phyloP scores from a whole-genome alignment of 495 filamentous ascomycete genomes.

The Pseudotulostoma volvatum region DNA sequence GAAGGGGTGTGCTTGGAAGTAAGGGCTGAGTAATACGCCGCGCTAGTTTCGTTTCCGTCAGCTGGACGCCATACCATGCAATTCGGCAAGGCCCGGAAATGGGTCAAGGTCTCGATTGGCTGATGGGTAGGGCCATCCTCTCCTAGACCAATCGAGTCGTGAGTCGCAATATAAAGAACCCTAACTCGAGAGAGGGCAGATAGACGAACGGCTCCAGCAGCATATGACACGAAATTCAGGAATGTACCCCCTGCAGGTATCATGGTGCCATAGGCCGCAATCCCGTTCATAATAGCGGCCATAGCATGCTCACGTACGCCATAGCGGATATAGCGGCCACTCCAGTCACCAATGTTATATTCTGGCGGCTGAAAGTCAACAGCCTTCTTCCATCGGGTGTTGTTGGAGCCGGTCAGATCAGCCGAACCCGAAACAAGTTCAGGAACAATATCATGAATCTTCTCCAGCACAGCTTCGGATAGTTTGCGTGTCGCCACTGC shows the following conservation, averaged over 20 bases:
- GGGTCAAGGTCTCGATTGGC: constrained; percentile 96
- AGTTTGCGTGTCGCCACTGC: constrained; percentile 87
- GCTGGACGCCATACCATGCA: constrained; percentile 99
- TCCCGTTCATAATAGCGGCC: constrained; percentile 96
- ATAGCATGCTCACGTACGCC: constrained; percentile 96
- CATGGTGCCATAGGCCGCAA: constrained; percentile 86
- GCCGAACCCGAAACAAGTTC: constrained; percentile 93
- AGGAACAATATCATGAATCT: constrained; percentile 67
- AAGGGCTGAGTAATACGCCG: constrained; percentile 91
- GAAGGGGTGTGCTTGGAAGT: constrained; percentile 80
- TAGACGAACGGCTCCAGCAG: constrained; percentile 85
- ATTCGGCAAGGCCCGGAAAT: constrained; percentile 98
- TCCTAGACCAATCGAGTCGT: constrained; percentile 98
- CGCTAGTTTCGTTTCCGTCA: constrained; percentile 95
- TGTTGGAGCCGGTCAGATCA: constrained; percentile 95
- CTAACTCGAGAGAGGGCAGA: constrained; percentile 84
- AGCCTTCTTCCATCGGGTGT: constrained; percentile 94
- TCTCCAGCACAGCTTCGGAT: constrained; percentile 82
- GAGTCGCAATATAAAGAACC: constrained; percentile 90
- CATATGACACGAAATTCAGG: constrained; percentile 99
- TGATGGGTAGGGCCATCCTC: constrained; percentile 99
- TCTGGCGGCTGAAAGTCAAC: constrained; percentile 92
- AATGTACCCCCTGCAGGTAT: constrained; percentile 93
- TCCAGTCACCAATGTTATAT: constrained; percentile 68
- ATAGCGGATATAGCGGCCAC: constrained; percentile 89